Percentiles rank a stretch among this genome's conserved stretches.
Evolutionary conservation across 2,329 filamentous ascomycete genomes (phyloP).

Genomic region (Cladophialophora bantiana): DNA sequence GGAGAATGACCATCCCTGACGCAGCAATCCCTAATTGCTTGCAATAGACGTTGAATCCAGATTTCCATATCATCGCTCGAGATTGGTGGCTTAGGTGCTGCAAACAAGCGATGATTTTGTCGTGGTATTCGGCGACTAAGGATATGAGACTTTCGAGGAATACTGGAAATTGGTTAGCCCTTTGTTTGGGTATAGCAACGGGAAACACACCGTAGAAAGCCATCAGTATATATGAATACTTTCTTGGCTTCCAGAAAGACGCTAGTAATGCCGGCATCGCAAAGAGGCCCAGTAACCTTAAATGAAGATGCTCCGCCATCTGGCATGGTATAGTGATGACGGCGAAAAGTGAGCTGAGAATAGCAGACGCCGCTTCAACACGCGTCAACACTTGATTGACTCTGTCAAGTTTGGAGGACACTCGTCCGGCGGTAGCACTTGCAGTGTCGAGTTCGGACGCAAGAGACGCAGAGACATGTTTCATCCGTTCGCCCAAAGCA

Average conservation of each 20-base stretch:
- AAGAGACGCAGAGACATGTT: constrained; percentile 21
- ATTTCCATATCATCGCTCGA: constrained; percentile 9
- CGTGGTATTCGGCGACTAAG: constrained; percentile 21
- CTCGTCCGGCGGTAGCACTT: constrained; percentile 20
- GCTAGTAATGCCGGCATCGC: constrained; percentile 22
- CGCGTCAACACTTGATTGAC: constrained; percentile 32
- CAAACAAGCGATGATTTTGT: not conserved
- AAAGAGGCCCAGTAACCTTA: constrained; percentile 26
- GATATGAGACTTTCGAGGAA: constrained; percentile 33
- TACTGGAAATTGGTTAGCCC: constrained; percentile 20
- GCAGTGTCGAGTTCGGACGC: constrained; percentile 31
- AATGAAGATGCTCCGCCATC: constrained; percentile 26
- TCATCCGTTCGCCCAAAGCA: constrained; percentile 21
- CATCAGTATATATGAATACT: constrained; percentile 28
- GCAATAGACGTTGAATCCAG: not conserved
- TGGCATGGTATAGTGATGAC: constrained; percentile 28
- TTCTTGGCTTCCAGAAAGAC: constrained; percentile 29
- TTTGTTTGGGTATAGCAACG: not conserved
- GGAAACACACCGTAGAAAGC: constrained; percentile 28
- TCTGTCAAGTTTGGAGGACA: constrained; percentile 29
- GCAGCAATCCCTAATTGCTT: not conserved
- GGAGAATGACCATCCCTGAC: not conserved
- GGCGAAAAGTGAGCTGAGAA: constrained; percentile 28
- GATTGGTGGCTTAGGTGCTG: constrained; percentile 6
- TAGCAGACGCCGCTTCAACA: constrained; percentile 30